phyloP scores from a whole-genome alignment of 1,284 basidiomycete species.

The Rhodofomes roseus region DNA sequence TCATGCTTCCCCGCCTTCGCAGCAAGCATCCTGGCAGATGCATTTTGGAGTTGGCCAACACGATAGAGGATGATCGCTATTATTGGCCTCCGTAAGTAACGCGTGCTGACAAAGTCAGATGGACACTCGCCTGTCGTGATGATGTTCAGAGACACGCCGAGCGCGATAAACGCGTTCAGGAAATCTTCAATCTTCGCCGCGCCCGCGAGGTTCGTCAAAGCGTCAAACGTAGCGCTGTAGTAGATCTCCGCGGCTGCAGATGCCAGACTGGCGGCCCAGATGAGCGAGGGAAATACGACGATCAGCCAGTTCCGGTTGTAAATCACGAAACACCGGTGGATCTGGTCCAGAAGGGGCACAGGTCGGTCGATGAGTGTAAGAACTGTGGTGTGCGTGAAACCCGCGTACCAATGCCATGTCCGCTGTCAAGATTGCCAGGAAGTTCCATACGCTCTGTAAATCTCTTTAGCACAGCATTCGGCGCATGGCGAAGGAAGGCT shows the following conservation, averaged over 20 bases:
- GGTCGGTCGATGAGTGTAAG: no score
- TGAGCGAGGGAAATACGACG: constrained; percentile 13
- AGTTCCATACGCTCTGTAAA: constrained; percentile 1
- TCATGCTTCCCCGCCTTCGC: background rate
- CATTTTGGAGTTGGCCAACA: constrained; percentile 25
- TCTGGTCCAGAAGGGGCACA: background rate
- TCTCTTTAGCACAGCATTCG: background rate
- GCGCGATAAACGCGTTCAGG: background rate
- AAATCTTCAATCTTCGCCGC: background rate
- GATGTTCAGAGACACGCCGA: background rate
- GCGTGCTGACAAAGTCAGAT: background rate
- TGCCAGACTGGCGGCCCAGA: constrained; percentile 17
- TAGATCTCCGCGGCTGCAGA: constrained; percentile 1
- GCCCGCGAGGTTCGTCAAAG: background rate
- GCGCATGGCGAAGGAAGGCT: background rate
- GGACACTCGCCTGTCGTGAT: background rate
- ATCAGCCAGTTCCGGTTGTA: constrained; percentile 14
- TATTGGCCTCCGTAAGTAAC: background rate
- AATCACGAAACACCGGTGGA: constrained; percentile 24
- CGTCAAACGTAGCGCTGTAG: background rate
- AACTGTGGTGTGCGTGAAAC: background rate
- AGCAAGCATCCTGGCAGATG: background rate
- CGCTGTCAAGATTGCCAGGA: background rate
- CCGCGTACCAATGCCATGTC: constrained; percentile 1
- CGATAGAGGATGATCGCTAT: constrained; percentile 34